Conservation (phyloP, 2,329 filamentous ascomycete genomes). For the Tolypocladium endophyticum region DNA sequence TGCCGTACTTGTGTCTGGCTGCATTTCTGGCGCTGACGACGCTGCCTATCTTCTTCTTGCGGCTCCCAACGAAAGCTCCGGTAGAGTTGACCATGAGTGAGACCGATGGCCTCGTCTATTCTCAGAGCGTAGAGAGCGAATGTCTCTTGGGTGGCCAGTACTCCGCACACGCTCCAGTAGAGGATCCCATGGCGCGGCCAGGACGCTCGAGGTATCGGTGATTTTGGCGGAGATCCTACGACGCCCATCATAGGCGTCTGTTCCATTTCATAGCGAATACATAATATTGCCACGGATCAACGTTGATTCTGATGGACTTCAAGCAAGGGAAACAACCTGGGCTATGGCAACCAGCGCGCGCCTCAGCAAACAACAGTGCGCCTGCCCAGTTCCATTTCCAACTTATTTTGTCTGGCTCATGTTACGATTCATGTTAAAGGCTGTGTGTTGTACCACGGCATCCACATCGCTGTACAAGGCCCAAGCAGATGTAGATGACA, state of each 20-base stretch:
- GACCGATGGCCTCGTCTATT: not conserved
- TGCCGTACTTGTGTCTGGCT: constrained; percentile 12
- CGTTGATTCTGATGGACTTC: not conserved
- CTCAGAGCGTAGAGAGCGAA: not conserved
- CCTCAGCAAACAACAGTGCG: not conserved
- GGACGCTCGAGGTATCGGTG: not conserved
- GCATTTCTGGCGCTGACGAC: constrained; percentile 1
- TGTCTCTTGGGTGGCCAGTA: not conserved
- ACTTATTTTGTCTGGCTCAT: too few species aligned
- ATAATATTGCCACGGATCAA: not conserved
- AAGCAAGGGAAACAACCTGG: not conserved
- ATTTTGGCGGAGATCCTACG: not conserved
- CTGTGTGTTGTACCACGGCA: too few species aligned
- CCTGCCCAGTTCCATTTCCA: too few species aligned
- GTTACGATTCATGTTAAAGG: too few species aligned
- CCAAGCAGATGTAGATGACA: too few species aligned
- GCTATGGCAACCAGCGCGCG: too few species aligned
- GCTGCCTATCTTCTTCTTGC: not conserved
- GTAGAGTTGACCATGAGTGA: not conserved
- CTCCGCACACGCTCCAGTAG: not conserved
- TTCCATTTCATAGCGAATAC: not conserved
- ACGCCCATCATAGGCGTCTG: not conserved
- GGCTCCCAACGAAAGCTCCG: not conserved
- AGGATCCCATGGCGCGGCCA: not conserved
- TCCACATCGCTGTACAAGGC: too few species aligned